Evolutionary conservation across 2,329 filamentous ascomycete genomes (phyloP), one percentile per base, ranked within the genome.

Genomic region (Teratosphaeria viscida): DNA sequence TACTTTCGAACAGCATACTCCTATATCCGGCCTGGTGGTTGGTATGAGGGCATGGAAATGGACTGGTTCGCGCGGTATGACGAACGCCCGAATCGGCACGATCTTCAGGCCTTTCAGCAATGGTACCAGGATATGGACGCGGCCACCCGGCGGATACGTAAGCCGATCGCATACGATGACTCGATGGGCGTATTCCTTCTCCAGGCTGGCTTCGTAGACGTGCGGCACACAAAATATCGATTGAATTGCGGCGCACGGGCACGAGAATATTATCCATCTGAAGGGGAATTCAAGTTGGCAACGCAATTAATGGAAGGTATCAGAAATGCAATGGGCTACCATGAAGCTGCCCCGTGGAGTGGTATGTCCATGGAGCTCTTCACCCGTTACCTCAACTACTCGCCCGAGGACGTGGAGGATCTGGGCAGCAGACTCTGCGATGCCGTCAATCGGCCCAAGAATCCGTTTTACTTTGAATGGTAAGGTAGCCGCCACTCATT

Each of bases 41-140:
- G 26, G 12, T 43, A 19, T 34, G 92, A 97, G 74, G 90, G 95
- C 66, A 83, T 95, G 55, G 92, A 97, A 72, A 87, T 97, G 58
- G 90, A 97, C 73, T 89, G 89, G 73, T 78, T 82, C 55, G 90
- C 90, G 19, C 84, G 84, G 57, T 88, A 85, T 68, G 86, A 90
- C 63, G 84, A 89, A 66, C 80, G 81, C 39, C 83, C 83, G 0
- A 74, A 88, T 14, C 52, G 16, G 16, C 64, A 74, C 3, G 75
- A 83, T 43, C 84, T 86, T 7, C 77, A 80, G 32, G 76, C 92
- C 16, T 74, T 68, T 49, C 59, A 78, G 53, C 35, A 59, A 27
- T 96, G 91, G 91, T 87, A 86, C 62, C 75, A 82, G 29, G 82
- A 83, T 60, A 76, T 95, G 59, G 79, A 84, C 55, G 80, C 83